A percentile compares a stretch with the other conserved stretches of the same genome.
Evolutionary conservation across 2,329 filamentous ascomycete species (phyloP).

Genomic region (Pseudogymnoascus sp.): DNA sequence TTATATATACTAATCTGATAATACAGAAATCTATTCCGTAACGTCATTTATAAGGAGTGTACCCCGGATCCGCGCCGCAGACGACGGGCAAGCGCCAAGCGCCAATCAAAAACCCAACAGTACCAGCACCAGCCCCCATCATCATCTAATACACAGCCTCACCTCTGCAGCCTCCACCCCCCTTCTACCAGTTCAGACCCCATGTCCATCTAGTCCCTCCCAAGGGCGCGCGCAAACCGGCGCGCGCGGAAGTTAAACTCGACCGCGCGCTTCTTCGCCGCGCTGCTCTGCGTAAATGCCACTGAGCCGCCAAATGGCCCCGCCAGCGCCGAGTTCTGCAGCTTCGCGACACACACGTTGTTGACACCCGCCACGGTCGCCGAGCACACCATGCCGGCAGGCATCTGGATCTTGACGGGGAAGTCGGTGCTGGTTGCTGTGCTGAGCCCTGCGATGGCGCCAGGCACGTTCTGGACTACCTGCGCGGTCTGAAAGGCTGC

Average conservation of each 20-base stretch:
- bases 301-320: conserved; percentile 61
- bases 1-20: background rate
- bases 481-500: conserved; percentile 52
- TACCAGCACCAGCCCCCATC: background rate
- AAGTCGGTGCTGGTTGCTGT: conserved; percentile 56
- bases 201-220: background rate
- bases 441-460: conserved; percentile 50
- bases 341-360: conserved; percentile 58
- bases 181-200: background rate
- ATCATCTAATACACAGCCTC: background rate
- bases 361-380: conserved; percentile 49
- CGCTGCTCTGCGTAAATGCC: conserved; percentile 54
- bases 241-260: conserved; percentile 40
- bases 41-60: background rate
- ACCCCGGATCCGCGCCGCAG: background rate
- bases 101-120: background rate
- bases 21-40: conserved; percentile 2
- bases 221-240: conserved; percentile 26
- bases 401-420: conserved; percentile 58
- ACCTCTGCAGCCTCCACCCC: background rate
- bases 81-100: background rate
- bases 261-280: conserved; percentile 54
- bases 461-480: conserved; percentile 55
- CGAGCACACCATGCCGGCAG: conserved; percentile 58
- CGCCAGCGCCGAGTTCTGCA: conserved; percentile 54